These are phyloP conservation scores for Chlorella sp. DNA, from an alignment of 139 green algal genomes.

Conservation along the genomic window DNA sequence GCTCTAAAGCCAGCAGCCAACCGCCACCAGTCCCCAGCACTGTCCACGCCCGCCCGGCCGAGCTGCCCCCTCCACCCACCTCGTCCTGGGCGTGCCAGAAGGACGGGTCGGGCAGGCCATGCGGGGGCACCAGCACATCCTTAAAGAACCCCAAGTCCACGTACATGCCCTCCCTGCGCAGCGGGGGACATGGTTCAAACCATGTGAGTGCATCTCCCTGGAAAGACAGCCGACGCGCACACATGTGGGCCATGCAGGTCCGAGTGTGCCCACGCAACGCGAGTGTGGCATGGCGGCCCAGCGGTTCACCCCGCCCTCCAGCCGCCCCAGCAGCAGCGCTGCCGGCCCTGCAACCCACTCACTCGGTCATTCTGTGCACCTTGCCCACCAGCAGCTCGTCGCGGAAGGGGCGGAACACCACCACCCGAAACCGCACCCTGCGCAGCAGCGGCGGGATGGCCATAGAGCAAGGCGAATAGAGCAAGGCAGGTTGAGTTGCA, in stretches of 20 bases:
- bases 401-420: conserved; percentile 91
- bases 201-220: too few species aligned
- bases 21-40: too few species aligned
- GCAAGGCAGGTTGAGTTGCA: neutral
- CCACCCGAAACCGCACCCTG: conserved; percentile 75
- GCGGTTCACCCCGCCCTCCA: too few species aligned
- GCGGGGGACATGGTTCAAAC: too few species aligned
- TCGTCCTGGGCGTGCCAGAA: conserved; percentile 57
- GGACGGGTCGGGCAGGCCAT: conserved; percentile 70
- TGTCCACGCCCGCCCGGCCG: too few species aligned
- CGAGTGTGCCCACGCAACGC: too few species aligned
- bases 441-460: neutral
- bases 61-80: neutral
- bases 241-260: too few species aligned
- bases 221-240: too few species aligned
- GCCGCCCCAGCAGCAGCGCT: too few species aligned
- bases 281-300: too few species aligned
- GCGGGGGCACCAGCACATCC: conserved; percentile 84
- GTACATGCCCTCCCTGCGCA: conserved; percentile 69
- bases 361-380: conserved; percentile 68
- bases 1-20: too few species aligned
- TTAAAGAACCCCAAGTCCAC: conserved; percentile 92
- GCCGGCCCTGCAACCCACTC: conserved; percentile 26
- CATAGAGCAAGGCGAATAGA: neutral
- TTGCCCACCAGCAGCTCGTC: conserved; percentile 87